Base-by-base conservation (phyloP, 352 stramenopile species). In the Pythium apleroticum region DNA sequence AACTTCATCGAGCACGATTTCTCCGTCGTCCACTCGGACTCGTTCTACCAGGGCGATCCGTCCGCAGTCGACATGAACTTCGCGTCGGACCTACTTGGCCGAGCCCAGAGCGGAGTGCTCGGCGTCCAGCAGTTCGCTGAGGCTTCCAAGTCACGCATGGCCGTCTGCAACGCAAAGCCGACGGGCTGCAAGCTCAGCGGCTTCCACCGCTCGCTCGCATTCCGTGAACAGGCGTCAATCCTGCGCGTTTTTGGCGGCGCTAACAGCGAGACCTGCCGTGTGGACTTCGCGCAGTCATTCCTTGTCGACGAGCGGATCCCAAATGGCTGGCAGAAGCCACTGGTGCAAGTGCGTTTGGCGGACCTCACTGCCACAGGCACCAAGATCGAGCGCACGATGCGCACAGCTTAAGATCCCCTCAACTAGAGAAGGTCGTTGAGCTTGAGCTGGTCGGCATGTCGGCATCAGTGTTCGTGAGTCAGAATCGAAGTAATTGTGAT, bases 1-100 rank as follows among this genome's bases (percentile, higher is more conserved):
- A 83, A 81, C 67, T 71, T 65, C 15, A 74, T 82, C 39, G 78
- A 85, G 53, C 78, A 84, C 54, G 78, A 88, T 30, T 76, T 73
- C 35, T 88, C 78, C 25, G 54, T 88, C 17, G 69, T 67, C 15
- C 76, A 81, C 54, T 57, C 60, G 1, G 76, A 85, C 48, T 66
- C 65, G 11, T 73, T 73, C 55, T 78, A 66, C 60, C 76, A 68
- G 28, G 35, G 57, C 43, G 69, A 84, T 59, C 73, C 76, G 5
- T 63, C 69, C 30, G 41, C 48, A n/a, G 71, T 68, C 9, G 76
- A 77, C 52, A 53, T 56, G 22, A 70, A 67, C 19, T 57, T 88
- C 24, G 70, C 68, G n/a, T 35, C 71, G 14, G 66, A 75, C 19
- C 45, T 84, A 14, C 66, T 84, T 28, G 60, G 35, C 4, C 68